A percentile compares a stretch with the other conserved stretches of the same genome.
Conservation (phyloP, 2,329 filamentous ascomycete genomes). For the Botryotinia globosa region DNA sequence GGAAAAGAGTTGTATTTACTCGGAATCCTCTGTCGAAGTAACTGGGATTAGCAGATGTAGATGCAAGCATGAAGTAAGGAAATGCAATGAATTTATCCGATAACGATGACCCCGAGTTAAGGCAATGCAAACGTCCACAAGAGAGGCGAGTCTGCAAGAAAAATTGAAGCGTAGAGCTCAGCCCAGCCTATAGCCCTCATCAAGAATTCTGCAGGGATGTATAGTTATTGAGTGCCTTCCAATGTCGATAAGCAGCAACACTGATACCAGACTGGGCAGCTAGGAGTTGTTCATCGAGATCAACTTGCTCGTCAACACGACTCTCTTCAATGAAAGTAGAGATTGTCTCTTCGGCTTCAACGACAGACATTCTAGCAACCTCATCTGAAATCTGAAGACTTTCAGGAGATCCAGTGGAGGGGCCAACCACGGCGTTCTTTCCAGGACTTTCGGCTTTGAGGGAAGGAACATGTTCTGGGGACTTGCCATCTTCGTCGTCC, state of each 20-base stretch:
- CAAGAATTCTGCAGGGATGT: background rate
- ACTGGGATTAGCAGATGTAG: background rate
- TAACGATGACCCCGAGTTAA: background rate
- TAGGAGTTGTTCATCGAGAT: background rate
- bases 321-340: background rate
- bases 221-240: background rate
- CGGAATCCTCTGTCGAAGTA: conserved; percentile 2
- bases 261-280: background rate
- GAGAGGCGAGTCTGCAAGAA: background rate
- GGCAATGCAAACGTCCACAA: background rate
- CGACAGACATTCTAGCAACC: background rate
- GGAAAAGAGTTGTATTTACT: background rate
- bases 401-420: background rate
- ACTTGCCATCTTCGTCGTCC: conserved; percentile 10
- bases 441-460: background rate
- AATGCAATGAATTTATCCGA: background rate
- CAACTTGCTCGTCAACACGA: background rate
- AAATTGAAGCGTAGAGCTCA: background rate
- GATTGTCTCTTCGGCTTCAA: background rate
- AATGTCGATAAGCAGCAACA: background rate
- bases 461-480: background rate
- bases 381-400: conserved; percentile 7
- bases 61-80: background rate
- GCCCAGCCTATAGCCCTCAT: background rate
- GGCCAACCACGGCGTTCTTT: background rate